Conservation (phyloP, 768 basidiomycete species). For the Suillus lakei region DNA sequence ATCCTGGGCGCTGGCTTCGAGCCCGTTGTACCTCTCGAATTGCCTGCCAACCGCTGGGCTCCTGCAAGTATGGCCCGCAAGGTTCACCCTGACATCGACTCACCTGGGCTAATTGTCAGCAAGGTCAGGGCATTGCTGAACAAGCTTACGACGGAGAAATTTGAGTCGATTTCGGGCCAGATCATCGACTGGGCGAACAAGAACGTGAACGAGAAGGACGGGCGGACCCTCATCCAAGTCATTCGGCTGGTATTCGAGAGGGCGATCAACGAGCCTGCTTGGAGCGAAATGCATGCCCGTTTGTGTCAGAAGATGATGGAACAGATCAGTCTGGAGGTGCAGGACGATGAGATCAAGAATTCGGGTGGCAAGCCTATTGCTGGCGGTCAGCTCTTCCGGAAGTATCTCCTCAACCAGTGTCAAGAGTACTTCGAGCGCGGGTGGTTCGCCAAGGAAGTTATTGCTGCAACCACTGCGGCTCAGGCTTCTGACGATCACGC, state of each 20-base stretch:
- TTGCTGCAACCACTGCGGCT: slow-evolving; percentile 59
- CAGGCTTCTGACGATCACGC: slow-evolving; percentile 88
- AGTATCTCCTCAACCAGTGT: slow-evolving; percentile 93
- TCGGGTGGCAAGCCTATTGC: slow-evolving; percentile 86
- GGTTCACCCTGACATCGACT: slow-evolving; percentile 56
- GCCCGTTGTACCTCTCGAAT: slow-evolving; percentile 76
- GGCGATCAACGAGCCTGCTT: slow-evolving; percentile 93
- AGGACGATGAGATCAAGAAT: slow-evolving; percentile 85
- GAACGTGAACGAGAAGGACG: slow-evolving; percentile 90
- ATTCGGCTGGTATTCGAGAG: slow-evolving; percentile 97
- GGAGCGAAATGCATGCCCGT: slow-evolving; percentile 98
- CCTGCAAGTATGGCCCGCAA: slow-evolving; percentile 51
- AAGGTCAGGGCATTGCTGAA: slow-evolving; percentile 93
- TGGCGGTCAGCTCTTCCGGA: slow-evolving; percentile 92
- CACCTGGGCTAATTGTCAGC: slow-evolving; percentile 87
- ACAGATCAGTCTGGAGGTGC: slow-evolving; percentile 83
- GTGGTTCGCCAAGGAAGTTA: slow-evolving; percentile 86
- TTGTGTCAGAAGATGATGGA: slow-evolving; percentile 97
- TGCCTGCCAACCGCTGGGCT: slow-evolving; percentile 86
- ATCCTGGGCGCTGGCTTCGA: slow-evolving; percentile 49
- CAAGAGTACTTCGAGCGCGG: slow-evolving; percentile 98
- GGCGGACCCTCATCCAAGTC: slow-evolving; percentile 93
- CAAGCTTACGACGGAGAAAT: slow-evolving; percentile 96
- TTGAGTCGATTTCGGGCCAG: slow-evolving; percentile 94
- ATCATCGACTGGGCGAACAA: slow-evolving; percentile 96